Percentiles rank a stretch among this genome's conserved stretches.
These are phyloP conservation scores for Arthroderma uncinatum DNA, from an alignment of 2,329 filamentous ascomycete species.

Conservation along the genomic window DNA sequence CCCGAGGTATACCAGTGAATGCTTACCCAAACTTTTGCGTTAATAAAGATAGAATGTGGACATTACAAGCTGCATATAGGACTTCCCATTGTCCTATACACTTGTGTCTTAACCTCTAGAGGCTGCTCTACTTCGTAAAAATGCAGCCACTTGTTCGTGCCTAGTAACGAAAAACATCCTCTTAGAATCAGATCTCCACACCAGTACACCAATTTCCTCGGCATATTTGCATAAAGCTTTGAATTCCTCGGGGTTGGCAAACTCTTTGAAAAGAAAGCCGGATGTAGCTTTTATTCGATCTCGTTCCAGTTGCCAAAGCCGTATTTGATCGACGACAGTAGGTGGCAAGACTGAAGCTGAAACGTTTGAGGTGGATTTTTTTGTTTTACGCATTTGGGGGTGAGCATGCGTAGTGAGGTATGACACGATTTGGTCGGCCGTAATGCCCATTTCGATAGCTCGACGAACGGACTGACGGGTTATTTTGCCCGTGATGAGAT, in stretches of 20 bases:
- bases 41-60: neutral
- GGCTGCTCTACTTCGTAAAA: constrained; percentile 54
- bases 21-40: neutral
- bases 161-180: constrained; percentile 86
- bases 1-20: neutral
- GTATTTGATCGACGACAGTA: constrained; percentile 93
- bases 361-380: constrained; percentile 32
- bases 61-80: neutral
- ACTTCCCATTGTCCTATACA: neutral
- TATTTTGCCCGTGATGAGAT: constrained; percentile 84
- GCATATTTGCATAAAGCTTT: constrained; percentile 51
- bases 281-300: constrained; percentile 78
- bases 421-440: constrained; percentile 84
- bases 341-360: constrained; percentile 66
- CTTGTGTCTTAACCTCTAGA: constrained; percentile 25
- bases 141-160: constrained; percentile 77
- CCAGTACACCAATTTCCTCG: constrained; percentile 77
- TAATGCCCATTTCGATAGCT: constrained; percentile 84
- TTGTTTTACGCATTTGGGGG: constrained; percentile 71
- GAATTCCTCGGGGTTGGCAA: constrained; percentile 58
- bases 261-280: constrained; percentile 85
- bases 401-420: constrained; percentile 90
- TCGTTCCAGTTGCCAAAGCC: constrained; percentile 93
- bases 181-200: constrained; percentile 71
- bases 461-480: constrained; percentile 78